Conservation (phyloP, 768 basidiomycete genomes). For the Sarcomyxa edulis region DNA sequence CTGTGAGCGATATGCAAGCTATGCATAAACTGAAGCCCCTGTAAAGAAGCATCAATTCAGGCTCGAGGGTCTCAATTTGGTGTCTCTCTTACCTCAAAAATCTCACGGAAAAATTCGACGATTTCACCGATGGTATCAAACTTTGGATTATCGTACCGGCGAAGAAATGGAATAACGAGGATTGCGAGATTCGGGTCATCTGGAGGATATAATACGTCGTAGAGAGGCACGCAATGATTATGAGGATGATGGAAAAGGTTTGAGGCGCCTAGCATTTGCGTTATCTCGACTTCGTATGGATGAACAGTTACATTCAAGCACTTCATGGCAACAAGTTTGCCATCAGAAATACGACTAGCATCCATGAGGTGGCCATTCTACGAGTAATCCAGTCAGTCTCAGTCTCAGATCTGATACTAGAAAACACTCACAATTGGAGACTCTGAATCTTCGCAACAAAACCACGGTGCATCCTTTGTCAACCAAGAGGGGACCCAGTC, state of each 20-base stretch:
- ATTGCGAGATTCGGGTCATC: conserved; percentile 13
- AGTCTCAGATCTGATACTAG: neutral
- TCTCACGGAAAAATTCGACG: conserved; percentile 24
- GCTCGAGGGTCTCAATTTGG: too few species aligned
- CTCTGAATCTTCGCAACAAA: conserved; percentile 8
- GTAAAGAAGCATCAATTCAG: too few species aligned
- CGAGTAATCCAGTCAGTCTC: neutral
- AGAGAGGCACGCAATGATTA: conserved; percentile 31
- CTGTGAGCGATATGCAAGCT: conserved; percentile 7
- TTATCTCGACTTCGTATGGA: conserved; percentile 25
- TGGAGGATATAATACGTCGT: conserved; percentile 14
- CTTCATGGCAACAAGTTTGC: conserved; percentile 24
- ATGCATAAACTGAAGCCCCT: conserved; percentile 28
- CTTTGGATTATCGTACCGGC: conserved; percentile 16
- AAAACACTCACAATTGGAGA: neutral
- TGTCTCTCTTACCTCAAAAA: conserved; percentile 27
- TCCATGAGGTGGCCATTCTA: conserved; percentile 16
- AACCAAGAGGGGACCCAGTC: conserved; percentile 31
- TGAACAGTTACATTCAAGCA: conserved; percentile 5
- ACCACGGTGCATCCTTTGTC: conserved; percentile 1
- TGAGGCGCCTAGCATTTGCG: conserved; percentile 12
- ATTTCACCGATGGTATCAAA: conserved; percentile 30
- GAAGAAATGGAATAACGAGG: conserved; percentile 24
- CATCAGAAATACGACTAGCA: conserved; percentile 21
- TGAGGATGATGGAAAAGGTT: conserved; percentile 11